Evolutionary conservation across 2,329 filamentous ascomycete species (phyloP), one percentile per base, ranked within the genome.

Genomic region (Penicillium nordicum): DNA sequence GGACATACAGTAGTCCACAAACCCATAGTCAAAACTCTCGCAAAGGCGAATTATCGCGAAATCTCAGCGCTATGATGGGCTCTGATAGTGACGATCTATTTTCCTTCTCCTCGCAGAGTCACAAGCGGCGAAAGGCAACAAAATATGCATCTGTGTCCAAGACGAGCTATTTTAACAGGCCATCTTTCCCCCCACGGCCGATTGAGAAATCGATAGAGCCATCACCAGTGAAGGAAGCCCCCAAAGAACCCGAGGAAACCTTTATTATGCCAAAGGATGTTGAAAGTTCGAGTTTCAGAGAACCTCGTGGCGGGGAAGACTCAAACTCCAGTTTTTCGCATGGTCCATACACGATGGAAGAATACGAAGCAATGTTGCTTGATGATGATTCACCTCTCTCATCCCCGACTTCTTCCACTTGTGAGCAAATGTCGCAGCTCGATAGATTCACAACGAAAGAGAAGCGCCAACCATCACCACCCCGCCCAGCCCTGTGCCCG

Each of bases 401-500:
- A 72, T 71, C 68, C 5, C 52, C 61, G 2, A 59, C 62, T 3
- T 63, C 63, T 3, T 57, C 57, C n/a, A 40, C 66, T 5, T 59
- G 60, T 7, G 52, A 67, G 12, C 57, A 65, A 14, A 53, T 66
- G 9, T 57, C 60, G 14, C 51, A 59, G 9, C 44, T 57, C 25
- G 63, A 67, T 16, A 57, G 38, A 18, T 2, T 4, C 9, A 23
- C 25, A 12, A 9, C 57, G 25, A 45, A 51, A n/a, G 50, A 60
- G 46, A 41, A 57, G 5, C 41, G 50, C 41, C 38, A 57, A 37
- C 37, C 30, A 54, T 62, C 51, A 10, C 48, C 42, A 21, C 60
- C 30, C 48, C 50, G 42, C 18, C 56, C 16, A 49, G 66, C 79
- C 11, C 63, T 76, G 23, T 93, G 89, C 67, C 86, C 88, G 1